Evolutionary conservation across 495 filamentous ascomycete genomes (phyloP), one percentile per base, ranked within the genome.

Genomic region (Oidiodendron maius): DNA sequence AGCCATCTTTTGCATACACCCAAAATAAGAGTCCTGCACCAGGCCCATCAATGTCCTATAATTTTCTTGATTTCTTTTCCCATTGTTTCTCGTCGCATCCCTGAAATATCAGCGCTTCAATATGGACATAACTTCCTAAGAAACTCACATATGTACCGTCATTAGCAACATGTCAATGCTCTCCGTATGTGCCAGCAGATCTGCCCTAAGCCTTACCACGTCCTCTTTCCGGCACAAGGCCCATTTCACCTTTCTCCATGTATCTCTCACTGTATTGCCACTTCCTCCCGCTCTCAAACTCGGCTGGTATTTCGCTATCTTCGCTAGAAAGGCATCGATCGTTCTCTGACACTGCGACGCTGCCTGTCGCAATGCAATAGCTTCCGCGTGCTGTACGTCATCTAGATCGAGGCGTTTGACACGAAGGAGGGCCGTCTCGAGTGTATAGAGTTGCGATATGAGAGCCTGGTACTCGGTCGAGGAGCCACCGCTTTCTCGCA

Each of bases 201-300:
- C 57, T 8, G 52, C 48, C 51, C 52, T 56, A 40, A 66, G 64
- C 23, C 45, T 51, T 16, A 43, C 50, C 3, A 64, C 26, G 58
- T 64, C 57, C 9, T 64, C 48, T 21, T 55, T 56, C 44, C 50
- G 58, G 38, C 58, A 66, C 2, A 64, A 8, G 0, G 62, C 58
- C 62, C 63, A 66, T 30, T 60, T 49, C 1, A 63, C 47, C 38
- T 59, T 66, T 26, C 24, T 48, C 55, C 55, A 59, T 10, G 50
- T 30, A 51, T 50, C 54, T 25, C 47, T 50, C 8, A 61, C 25
- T 28, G 23, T 52, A 47, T 11, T 50, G 44, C 53, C 13, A 47
- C 48, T 50, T 12, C 50, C 46, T 5, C 24, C 18, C 15, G 18
- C 46, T 3, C 54, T 10, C 11, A 63, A 43, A 47, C 53, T 50